Evolutionary conservation across 305 asterid genomes (phyloP), one percentile per base, ranked within the genome.

Genomic region (Fraxinus xanthoxyloides): DNA sequence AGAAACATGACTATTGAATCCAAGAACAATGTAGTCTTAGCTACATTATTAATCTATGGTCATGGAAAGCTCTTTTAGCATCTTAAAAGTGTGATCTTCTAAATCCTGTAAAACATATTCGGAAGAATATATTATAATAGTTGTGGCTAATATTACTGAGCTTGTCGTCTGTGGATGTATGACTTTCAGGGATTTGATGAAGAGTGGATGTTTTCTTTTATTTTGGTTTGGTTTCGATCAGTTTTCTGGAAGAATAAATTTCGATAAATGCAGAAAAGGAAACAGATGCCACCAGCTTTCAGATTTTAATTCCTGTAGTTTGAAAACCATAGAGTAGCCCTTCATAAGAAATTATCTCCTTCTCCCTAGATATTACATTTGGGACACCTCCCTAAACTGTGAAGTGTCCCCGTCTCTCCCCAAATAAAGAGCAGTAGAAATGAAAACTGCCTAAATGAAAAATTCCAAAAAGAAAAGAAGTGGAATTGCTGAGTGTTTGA

Each of bases 31-130:
- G 12, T 13, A 69, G 21, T 15, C 75, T 69, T 67, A 32, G 30
- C 72, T 74, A 28, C 4, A 4, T 36, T 40, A 24, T 34, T 75
- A 65, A 24, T 48, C 78, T 75, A 35, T 43, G 43, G 72, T 77
- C 31, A 46, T 84, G 70, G 28, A 70, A 26, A 28, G 65, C 35
- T 32, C 75, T 51, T 82, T 19, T 30, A 43, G 40, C 79, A 15
- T 76, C 72, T 36, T 59, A 7, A 36, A 72, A 48, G 59, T 40
- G 34, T 34, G 63, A 38, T 72, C 77, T 80, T 81, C 21, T 0
- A 10, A 36, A 30, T 70, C 63, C 12, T 59, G 67, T 34, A 21
- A 73, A 36, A 40, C 76, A 19, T 9, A 59, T 79, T 59, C 24
- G 23, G 79, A 19, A 59, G 19, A 48, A 10, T 67, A 65, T 65